Evolutionary conservation across 1,139 yeast species (phyloP), one percentile per base, ranked within the genome.

Genomic region (Magnusiomyces magnusii): DNA sequence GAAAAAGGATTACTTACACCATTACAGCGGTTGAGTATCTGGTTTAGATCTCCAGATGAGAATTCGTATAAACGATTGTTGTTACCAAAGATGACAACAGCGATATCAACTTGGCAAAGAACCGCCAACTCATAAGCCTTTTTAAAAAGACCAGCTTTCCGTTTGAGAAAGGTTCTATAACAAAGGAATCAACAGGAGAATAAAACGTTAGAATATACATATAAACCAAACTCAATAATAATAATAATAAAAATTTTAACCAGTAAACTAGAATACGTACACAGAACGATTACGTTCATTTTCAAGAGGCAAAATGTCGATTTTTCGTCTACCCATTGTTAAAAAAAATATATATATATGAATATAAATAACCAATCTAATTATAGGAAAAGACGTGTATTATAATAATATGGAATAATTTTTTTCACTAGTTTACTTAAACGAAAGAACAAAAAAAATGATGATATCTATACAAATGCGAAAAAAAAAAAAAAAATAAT

Each of bases 71-170:
- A 79, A 68, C 83, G 83, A 65, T 88, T 86, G 73, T 89, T 90
- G 68, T 83, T 83, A n/a, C 96, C 96, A 54, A 91, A 79, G 39
- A 93, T 90, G 27, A 93, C 84, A 41, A 93, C 95, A 1, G 98
- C 95, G 56, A 93, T 79, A 69, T 93, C 98, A 9, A 91, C 96
- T 64, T 90, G 95, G 71, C 99, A 92, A 58, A 93, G 78, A 24
- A 92, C 92, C 0, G 97, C 86, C 61, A 93, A 79, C 73, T 93
- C 99, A 70, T 92, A 95, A 1, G 99, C 99, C 73, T 93, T 93
- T 71, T 93, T 93, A 76, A 93, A 92, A 55, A 93, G 77, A 0
- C 99, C 99, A 0, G 96, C 95, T 72, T 92, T 93, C 59, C 99
- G 81, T 73, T 93, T 93, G 64, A 90, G 90, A 72, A 93, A 93